phyloP scores from a whole-genome alignment of 2,329 filamentous ascomycete genomes.

The Fusarium decemcellulare region DNA sequence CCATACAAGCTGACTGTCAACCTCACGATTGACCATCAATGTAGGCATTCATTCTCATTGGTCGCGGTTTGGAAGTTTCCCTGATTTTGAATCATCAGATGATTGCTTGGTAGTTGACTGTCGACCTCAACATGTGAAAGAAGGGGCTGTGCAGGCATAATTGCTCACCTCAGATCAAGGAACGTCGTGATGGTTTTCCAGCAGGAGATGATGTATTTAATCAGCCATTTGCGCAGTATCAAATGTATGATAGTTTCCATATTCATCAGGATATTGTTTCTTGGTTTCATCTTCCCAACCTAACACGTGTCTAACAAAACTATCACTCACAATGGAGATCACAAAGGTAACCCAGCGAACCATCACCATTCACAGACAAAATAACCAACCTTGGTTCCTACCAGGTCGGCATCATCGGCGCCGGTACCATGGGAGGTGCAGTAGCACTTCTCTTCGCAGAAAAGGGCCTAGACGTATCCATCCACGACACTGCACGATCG shows the following conservation, averaged over 20 bases:
- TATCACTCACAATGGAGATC: slow-evolving; percentile 14
- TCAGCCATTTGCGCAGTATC: neutral
- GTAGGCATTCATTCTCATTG: neutral
- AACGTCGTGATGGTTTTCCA: neutral
- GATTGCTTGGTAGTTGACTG: slow-evolving; percentile 12
- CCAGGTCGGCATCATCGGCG: slow-evolving; percentile 27
- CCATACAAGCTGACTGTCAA: too few relatives aligned
- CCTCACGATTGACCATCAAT: too few relatives aligned
- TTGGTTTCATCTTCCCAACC: neutral
- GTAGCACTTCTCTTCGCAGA: slow-evolving; percentile 22
- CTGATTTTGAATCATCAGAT: too few relatives aligned
- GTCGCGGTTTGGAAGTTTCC: neutral
- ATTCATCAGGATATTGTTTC: neutral
- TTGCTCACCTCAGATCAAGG: neutral
- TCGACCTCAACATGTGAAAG: slow-evolving; percentile 16
- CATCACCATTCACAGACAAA: neutral
- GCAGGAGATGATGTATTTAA: neutral
- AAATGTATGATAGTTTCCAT: neutral
- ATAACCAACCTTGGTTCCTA: neutral
- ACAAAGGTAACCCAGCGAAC: slow-evolving; percentile 8
- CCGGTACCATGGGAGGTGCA: slow-evolving; percentile 26
- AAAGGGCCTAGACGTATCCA: slow-evolving; percentile 16
- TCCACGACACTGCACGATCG: slow-evolving; percentile 3
- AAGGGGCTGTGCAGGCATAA: neutral
- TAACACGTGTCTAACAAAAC: neutral